These are phyloP conservation scores for Mallotus japonicus DNA, from an alignment of 441 rosid species.

Conservation along the genomic window DNA sequence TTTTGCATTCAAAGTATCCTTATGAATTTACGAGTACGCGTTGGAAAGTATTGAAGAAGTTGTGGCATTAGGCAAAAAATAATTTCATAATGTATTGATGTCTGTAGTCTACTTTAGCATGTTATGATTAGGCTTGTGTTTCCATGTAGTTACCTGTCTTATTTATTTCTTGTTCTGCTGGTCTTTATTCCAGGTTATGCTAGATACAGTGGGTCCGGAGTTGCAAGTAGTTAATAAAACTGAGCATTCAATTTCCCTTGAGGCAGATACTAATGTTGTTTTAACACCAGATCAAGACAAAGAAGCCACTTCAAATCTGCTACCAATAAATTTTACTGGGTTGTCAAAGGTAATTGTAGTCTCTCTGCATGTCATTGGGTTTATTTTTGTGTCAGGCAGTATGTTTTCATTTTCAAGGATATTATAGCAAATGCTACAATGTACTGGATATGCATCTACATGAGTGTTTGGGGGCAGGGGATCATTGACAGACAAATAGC, in stretches of 20 bases:
- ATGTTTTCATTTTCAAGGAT: not conserved
- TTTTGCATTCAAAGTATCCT: not conserved
- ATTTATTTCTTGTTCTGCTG: constrained; percentile 63
- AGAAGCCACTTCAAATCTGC: constrained; percentile 6
- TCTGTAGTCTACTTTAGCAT: not conserved
- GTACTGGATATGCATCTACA: not conserved
- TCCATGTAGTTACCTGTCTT: not conserved
- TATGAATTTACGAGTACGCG: not conserved
- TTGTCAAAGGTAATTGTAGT: not conserved
- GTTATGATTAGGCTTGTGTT: not conserved
- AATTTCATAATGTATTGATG: not conserved
- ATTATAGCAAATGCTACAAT: not conserved
- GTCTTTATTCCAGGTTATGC: constrained; percentile 39
- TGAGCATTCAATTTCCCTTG: constrained; percentile 5
- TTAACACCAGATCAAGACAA: constrained; percentile 12
- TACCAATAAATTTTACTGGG: constrained; percentile 12
- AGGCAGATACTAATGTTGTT: constrained; percentile 6
- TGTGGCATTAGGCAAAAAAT: not conserved
- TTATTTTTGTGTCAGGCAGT: not conserved
- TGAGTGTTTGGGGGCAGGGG: not conserved
- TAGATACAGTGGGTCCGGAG: constrained; percentile 19
- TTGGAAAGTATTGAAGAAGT: not conserved
- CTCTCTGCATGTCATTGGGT: not conserved
- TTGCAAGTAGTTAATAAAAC: constrained; percentile 4
- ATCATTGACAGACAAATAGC: not conserved